phyloP scores from a whole-genome alignment of 306 rosid genomes.

The Quercus mongolica region DNA sequence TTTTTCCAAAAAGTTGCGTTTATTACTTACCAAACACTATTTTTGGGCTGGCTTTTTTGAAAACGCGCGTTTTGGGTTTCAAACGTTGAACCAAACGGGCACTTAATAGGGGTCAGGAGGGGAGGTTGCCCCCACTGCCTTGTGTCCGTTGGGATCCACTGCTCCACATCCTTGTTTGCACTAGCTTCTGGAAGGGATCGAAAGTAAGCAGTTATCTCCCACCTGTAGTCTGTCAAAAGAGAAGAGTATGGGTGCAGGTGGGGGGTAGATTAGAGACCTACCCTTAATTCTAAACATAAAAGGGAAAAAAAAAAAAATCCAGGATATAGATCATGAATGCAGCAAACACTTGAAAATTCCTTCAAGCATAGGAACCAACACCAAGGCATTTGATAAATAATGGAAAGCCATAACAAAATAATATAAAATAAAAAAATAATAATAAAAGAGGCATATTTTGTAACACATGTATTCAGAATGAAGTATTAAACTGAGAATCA shows the following conservation, averaged over 20 bases:
- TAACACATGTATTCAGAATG: not conserved
- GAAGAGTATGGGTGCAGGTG: not conserved
- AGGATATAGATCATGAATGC: slow-evolving; percentile 10
- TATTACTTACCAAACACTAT: too few species aligned
- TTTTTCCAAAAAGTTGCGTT: too few species aligned
- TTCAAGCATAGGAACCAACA: not conserved
- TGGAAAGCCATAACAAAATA: not conserved
- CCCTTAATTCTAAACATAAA: not conserved
- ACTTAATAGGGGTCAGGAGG: slow-evolving; percentile 64
- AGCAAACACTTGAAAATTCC: not conserved
- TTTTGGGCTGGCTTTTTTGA: too few species aligned
- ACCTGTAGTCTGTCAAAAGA: slow-evolving; percentile 49
- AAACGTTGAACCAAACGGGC: too few species aligned
- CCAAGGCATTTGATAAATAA: slow-evolving; percentile 15
- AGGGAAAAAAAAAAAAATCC: slow-evolving; percentile 9
- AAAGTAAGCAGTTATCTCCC: slow-evolving; percentile 82
- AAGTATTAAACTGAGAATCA: not conserved
- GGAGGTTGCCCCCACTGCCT: slow-evolving; percentile 87
- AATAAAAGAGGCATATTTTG: not conserved
- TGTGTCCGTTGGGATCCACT: slow-evolving; percentile 76
- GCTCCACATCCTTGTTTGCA: slow-evolving; percentile 55
- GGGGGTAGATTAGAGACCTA: not conserved
- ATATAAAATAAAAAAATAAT: not conserved
- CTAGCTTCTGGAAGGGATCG: slow-evolving; percentile 54
- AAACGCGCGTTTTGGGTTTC: too few species aligned